Conservation (phyloP, 192 early-diverging fungal species). For the Kickxella alabastrina region DNA sequence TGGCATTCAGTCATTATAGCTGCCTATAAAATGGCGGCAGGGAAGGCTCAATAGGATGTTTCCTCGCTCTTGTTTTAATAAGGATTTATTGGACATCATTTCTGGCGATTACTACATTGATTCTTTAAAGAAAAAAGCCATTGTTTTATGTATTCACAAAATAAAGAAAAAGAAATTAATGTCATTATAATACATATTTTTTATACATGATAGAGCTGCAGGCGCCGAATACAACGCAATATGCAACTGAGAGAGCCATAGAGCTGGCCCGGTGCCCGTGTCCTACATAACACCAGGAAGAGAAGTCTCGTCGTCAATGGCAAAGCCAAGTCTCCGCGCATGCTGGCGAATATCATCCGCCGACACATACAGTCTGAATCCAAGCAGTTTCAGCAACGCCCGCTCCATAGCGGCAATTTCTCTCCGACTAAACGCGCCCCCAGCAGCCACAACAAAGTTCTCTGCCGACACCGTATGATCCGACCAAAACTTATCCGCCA, state of each 20-base stretch:
- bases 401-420: constrained; percentile 49
- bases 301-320: constrained; percentile 14
- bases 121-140: background rate
- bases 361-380: constrained; percentile 44
- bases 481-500: constrained; percentile 64
- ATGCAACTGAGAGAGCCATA: too few species aligned
- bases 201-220: background rate
- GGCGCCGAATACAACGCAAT: too few species aligned
- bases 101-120: too few species aligned
- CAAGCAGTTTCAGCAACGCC: constrained; percentile 40
- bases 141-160: background rate
- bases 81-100: too few species aligned
- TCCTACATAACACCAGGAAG: too few species aligned
- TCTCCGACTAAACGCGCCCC: constrained; percentile 26
- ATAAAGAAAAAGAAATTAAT: background rate
- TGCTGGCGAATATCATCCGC: constrained; percentile 32
- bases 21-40: too few species aligned
- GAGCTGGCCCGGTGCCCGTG: background rate
- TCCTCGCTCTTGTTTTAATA: too few species aligned
- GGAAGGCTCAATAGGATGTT: too few species aligned
- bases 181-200: background rate
- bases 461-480: constrained; percentile 49
- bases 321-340: constrained; percentile 31
- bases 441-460: constrained; percentile 27
- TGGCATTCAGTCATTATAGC: too few species aligned